Evolutionary conservation across 169 alveolate genomes (phyloP).

Genomic region (Eimeria sp.): DNA sequence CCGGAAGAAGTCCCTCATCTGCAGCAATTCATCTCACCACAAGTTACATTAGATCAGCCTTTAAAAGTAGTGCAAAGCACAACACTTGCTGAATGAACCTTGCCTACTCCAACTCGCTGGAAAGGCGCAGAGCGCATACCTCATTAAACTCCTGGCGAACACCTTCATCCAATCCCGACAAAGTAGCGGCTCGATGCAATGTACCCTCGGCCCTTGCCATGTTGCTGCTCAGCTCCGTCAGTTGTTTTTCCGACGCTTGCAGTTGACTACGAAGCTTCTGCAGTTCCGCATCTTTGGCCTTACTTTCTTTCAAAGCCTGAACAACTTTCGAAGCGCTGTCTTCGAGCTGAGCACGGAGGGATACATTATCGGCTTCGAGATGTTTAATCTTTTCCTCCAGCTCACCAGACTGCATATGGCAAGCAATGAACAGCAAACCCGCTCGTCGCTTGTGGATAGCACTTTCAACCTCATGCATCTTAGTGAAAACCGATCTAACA

Average conservation of each 20-base stretch:
- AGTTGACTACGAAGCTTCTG: constrained; percentile 44
- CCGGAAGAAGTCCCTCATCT: constrained; percentile 75
- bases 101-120: not conserved
- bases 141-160: constrained; percentile 77
- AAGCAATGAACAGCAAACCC: not conserved
- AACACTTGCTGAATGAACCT: not conserved
- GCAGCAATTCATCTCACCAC: not conserved
- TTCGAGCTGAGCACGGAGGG: constrained; percentile 68
- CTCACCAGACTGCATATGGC: constrained; percentile 47
- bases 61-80: not conserved
- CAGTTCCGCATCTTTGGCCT: constrained; percentile 68
- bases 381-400: constrained; percentile 46
- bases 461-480: not conserved
- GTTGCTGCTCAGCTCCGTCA: constrained; percentile 63
- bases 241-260: constrained; percentile 32
- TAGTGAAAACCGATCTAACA: not conserved
- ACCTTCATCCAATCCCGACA: constrained; percentile 73
- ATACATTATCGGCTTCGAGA: constrained; percentile 59
- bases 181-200: constrained; percentile 79
- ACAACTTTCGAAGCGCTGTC: constrained; percentile 65
- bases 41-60: not conserved
- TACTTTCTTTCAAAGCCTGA: constrained; percentile 44
- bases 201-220: constrained; percentile 81
- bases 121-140: constrained; percentile 4
- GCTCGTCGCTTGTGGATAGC: not conserved